Evolutionary conservation across 2,329 filamentous ascomycete genomes (phyloP).

Genomic region (Diaporthe sp.): DNA sequence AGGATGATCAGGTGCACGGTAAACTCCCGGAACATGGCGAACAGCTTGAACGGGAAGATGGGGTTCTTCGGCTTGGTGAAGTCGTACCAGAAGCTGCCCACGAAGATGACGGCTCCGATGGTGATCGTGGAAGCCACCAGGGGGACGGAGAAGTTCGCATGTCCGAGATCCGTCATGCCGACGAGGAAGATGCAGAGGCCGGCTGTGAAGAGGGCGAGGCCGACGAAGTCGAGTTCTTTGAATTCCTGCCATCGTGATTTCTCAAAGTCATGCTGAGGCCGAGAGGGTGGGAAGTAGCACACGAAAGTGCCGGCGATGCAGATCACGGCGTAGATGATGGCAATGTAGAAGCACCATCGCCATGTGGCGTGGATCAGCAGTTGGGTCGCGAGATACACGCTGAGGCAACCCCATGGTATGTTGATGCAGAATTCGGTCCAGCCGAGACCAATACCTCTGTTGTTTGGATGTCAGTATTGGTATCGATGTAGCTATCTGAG

Average conservation of each 20-base stretch:
- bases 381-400: constrained; percentile 46
- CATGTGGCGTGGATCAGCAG: constrained; percentile 47
- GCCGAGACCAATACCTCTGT: constrained; percentile 44
- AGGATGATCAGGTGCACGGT: constrained; percentile 47
- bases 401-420: constrained; percentile 45
- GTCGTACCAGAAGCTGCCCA: constrained; percentile 43
- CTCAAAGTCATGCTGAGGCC: constrained; percentile 46
- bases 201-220: constrained; percentile 42
- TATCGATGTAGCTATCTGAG: background rate
- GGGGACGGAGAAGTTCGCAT: constrained; percentile 38
- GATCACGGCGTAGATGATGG: constrained; percentile 45
- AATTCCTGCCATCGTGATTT: constrained; percentile 48
- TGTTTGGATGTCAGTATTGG: background rate
- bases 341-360: constrained; percentile 47
- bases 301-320: constrained; percentile 43
- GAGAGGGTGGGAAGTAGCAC: constrained; percentile 46
- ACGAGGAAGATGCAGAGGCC: constrained; percentile 43
- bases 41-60: constrained; percentile 46
- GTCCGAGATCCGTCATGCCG: constrained; percentile 43
- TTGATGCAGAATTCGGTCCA: constrained; percentile 49
- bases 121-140: constrained; percentile 41
- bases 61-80: constrained; percentile 43
- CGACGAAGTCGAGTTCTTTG: constrained; percentile 48
- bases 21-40: constrained; percentile 47
- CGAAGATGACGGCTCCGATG: constrained; percentile 41